A percentile compares a stretch with the other conserved stretches of the same genome.
Evolutionary conservation across 2,329 filamentous ascomycete species (phyloP).

Genomic region (Penicillium sclerotigenum): DNA sequence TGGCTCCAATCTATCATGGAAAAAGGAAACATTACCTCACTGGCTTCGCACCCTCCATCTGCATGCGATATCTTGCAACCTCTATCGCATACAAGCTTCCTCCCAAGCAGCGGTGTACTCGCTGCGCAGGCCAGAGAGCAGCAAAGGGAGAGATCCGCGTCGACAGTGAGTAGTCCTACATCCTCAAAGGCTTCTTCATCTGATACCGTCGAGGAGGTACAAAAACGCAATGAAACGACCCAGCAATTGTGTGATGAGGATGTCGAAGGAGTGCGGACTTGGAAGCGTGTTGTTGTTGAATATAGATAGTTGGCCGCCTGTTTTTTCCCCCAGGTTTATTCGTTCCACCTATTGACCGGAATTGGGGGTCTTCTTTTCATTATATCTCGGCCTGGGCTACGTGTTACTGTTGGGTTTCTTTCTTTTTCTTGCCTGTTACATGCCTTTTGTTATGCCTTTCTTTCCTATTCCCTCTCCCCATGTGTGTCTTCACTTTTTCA

Average conservation of each 20-base stretch:
- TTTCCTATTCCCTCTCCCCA: neutral
- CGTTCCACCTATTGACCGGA: neutral
- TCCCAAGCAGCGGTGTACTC: slow-evolving; percentile 22
- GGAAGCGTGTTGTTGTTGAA: slow-evolving; percentile 37
- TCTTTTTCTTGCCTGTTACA: slow-evolving; percentile 4
- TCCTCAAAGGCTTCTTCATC: neutral
- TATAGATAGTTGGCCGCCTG: slow-evolving; percentile 28
- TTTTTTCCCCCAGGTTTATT: neutral
- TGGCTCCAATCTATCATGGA: slow-evolving; percentile 15
- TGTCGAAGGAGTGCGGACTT: slow-evolving; percentile 31
- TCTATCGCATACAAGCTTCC: slow-evolving; percentile 14
- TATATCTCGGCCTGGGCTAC: neutral
- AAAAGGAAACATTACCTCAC: slow-evolving; percentile 4
- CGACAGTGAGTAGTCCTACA: neutral
- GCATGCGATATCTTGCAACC: slow-evolving; percentile 22
- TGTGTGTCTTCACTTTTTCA: neutral
- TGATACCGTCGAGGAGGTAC: slow-evolving; percentile 11
- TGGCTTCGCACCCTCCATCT: slow-evolving; percentile 4
- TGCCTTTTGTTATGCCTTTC: neutral
- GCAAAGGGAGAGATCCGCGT: neutral
- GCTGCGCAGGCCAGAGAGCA: slow-evolving; percentile 18
- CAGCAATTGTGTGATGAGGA: slow-evolving; percentile 33
- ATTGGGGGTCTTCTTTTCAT: no score
- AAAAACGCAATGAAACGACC: slow-evolving; percentile 32
- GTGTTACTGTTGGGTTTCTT: neutral